Evolutionary conservation across 306 rosid species (phyloP).

Genomic region (Cucumis sativus): DNA sequence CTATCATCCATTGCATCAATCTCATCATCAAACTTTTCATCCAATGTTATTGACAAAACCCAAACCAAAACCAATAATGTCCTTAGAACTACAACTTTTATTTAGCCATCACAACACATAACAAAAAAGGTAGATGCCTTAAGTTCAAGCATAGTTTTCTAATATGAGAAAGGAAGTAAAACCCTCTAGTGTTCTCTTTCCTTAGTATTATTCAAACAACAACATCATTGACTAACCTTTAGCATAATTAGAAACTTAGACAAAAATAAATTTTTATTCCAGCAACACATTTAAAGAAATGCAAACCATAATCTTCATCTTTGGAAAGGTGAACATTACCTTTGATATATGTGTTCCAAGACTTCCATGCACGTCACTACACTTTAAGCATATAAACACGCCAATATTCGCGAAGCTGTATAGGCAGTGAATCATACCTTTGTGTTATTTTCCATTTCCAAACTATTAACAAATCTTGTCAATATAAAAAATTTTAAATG

Average conservation of each 20-base stretch:
- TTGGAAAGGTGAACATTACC: slow-evolving; percentile 29
- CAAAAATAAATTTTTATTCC: not conserved
- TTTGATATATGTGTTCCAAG: slow-evolving; percentile 93
- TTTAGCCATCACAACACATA: too few relatives aligned
- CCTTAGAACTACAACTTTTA: too few relatives aligned
- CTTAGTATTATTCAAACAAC: too few relatives aligned
- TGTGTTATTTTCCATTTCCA: too few relatives aligned
- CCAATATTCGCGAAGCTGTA: slow-evolving; percentile 94
- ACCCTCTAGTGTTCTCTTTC: too few relatives aligned
- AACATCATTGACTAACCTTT: too few relatives aligned
- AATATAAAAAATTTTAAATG: too few relatives aligned
- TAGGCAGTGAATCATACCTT: not conserved
- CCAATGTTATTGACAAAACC: slow-evolving; percentile 88
- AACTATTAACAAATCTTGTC: too few relatives aligned
- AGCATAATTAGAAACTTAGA: not conserved
- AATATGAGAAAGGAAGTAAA: too few relatives aligned
- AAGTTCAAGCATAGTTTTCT: too few relatives aligned
- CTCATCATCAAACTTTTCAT: slow-evolving; percentile 91
- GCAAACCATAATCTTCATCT: not conserved
- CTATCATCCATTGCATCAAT: slow-evolving; percentile 47
- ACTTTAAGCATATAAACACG: slow-evolving; percentile 89
- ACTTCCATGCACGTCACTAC: slow-evolving; percentile 90
- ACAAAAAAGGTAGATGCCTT: too few relatives aligned
- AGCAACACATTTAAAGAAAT: not conserved
- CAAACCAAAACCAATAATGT: slow-evolving; percentile 6